Evolutionary conservation across 805 yeast species (phyloP).

Genomic region (Kregervanrija pseudodelftensis): DNA sequence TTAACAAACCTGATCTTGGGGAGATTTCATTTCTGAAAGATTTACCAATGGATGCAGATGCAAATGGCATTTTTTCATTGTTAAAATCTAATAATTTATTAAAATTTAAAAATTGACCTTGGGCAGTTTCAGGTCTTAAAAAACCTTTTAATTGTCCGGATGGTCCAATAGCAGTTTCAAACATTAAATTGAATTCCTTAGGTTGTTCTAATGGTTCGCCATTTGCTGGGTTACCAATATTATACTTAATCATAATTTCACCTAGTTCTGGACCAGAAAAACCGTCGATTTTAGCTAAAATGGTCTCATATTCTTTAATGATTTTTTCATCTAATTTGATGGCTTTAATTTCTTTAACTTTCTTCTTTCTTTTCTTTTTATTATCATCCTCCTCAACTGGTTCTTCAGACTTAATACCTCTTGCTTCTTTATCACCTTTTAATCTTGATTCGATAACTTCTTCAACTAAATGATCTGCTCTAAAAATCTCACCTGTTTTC

Average conservation of each 20-base stretch:
- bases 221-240: conserved; percentile 88
- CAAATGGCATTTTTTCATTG: conserved; percentile 96
- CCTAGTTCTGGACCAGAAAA: conserved; percentile 91
- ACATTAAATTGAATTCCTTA: conserved; percentile 94
- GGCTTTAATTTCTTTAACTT: conserved; percentile 90
- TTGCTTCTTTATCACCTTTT: conserved; percentile 95
- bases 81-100: conserved; percentile 88
- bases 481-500: conserved; percentile 94
- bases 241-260: conserved; percentile 71
- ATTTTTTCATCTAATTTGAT: conserved; percentile 76
- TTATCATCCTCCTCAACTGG: conserved; percentile 61
- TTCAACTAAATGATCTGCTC: conserved; percentile 97
- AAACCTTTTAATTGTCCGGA: conserved; percentile 94
- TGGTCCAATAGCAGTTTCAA: conserved; percentile 98
- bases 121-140: conserved; percentile 98
- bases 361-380: conserved; percentile 90
- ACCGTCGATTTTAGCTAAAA: conserved; percentile 93
- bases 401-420: conserved; percentile 69
- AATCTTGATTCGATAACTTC: conserved; percentile 94
- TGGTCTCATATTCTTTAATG: conserved; percentile 73
- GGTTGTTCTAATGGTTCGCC: conserved; percentile 85
- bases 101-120: conserved; percentile 97
- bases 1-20: conserved; percentile 93
- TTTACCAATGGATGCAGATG: conserved; percentile 98
- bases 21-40: conserved; percentile 98